A percentile compares a stretch with the other conserved stretches of the same genome.
phyloP scores from a whole-genome alignment of 2,329 filamentous ascomycete species.

The Fusarium torulosum region DNA sequence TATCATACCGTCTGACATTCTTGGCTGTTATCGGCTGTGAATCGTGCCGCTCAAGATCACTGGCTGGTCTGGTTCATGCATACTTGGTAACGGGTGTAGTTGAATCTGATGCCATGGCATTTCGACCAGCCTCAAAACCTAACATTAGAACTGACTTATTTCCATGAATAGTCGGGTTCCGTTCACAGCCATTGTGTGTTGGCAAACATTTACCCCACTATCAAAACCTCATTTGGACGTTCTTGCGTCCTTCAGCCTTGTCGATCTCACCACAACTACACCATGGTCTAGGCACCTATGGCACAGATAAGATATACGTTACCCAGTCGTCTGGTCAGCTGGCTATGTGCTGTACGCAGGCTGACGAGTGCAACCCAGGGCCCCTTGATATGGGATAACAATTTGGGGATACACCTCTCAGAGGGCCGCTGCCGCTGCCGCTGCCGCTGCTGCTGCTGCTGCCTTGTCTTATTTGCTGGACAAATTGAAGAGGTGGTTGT shows the following conservation, averaged over 20 bases:
- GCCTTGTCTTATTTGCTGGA: conserved; percentile 24
- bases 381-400: conserved; percentile 5
- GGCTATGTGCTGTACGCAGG: conserved; percentile 38
- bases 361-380: conserved; percentile 40
- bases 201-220: conserved; percentile 26
- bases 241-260: conserved; percentile 36
- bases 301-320: conserved; percentile 27
- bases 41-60: conserved; percentile 5
- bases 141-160: conserved; percentile 31
- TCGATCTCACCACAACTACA: conserved; percentile 33
- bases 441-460: neutral
- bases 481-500: conserved; percentile 28
- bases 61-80: conserved; percentile 19
- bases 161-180: neutral
- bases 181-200: conserved; percentile 19
- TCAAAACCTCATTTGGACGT: conserved; percentile 17
- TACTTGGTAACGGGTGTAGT: neutral
- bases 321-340: conserved; percentile 36
- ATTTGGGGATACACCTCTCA: conserved; percentile 14
- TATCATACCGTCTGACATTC: conserved; percentile 25
- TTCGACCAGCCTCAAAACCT: conserved; percentile 10
- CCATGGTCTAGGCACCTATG: conserved; percentile 34
- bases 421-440: conserved; percentile 3
- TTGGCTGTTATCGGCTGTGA: conserved; percentile 8
- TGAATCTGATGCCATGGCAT: conserved; percentile 17